These are phyloP conservation scores for Talaromyces piceae DNA, from an alignment of 2,329 filamentous ascomycete genomes.

Conservation along the genomic window DNA sequence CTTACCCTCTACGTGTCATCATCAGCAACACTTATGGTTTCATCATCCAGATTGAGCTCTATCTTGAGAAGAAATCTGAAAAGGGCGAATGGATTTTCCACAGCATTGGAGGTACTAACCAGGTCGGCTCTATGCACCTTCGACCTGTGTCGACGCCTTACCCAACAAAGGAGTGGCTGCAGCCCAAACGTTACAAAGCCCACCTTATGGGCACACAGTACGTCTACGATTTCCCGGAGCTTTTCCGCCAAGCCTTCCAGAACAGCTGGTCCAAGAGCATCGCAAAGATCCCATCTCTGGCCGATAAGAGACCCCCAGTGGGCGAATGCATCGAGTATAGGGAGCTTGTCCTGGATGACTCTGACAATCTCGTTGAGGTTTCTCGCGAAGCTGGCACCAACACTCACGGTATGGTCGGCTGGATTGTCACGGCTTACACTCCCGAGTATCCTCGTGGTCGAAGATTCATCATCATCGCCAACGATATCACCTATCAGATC, in stretches of 20 bases:
- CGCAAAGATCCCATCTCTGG: slow-evolving; percentile 64
- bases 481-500: slow-evolving; percentile 99
- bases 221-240: slow-evolving; percentile 98
- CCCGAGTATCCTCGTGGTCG: slow-evolving; percentile 91
- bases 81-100: slow-evolving; percentile 99
- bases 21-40: slow-evolving; percentile 98
- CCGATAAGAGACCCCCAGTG: slow-evolving; percentile 71
- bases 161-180: slow-evolving; percentile 95
- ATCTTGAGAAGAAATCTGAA: slow-evolving; percentile 95
- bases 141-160: slow-evolving; percentile 87
- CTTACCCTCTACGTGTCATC: slow-evolving; percentile 88
- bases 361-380: slow-evolving; percentile 85
- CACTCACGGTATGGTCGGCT: slow-evolving; percentile 95
- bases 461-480: slow-evolving; percentile 92
- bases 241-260: slow-evolving; percentile 96
- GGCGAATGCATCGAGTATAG: slow-evolving; percentile 92
- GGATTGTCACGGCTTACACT: slow-evolving; percentile 89
- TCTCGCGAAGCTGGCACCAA: slow-evolving; percentile 93
- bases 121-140: slow-evolving; percentile 92
- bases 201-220: slow-evolving; percentile 99
- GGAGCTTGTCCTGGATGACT: slow-evolving; percentile 91
- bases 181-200: slow-evolving; percentile 98
- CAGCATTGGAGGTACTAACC: slow-evolving; percentile 89
- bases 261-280: slow-evolving; percentile 81
- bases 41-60: slow-evolving; percentile 95